A percentile compares a stretch with the other conserved stretches of the same genome.
phyloP scores from a whole-genome alignment of 768 basidiomycete species.

The Auricularia sp. region DNA sequence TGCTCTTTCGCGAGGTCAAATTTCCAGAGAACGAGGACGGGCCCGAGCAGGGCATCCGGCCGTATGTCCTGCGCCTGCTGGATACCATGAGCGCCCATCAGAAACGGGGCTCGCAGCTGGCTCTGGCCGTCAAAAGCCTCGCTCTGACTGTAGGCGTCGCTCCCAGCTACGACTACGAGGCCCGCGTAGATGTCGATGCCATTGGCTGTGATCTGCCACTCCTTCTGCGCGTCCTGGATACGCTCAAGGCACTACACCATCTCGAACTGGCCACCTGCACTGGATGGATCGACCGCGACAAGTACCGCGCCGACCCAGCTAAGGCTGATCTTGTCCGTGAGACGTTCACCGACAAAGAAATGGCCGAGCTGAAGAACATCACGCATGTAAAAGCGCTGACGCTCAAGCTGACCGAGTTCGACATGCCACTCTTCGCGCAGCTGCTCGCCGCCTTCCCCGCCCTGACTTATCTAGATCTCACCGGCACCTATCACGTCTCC shows the following conservation, averaged over 20 bases:
- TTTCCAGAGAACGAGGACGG: constrained; percentile 1
- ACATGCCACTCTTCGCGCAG: background rate
- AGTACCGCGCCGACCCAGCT: background rate
- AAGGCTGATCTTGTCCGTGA: background rate
- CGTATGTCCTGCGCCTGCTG: background rate
- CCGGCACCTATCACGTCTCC: background rate
- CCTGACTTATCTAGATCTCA: background rate
- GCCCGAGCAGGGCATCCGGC: background rate
- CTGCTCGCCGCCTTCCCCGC: background rate
- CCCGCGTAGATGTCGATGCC: background rate
- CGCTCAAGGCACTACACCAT: background rate
- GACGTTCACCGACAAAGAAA: background rate
- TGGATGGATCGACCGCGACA: background rate
- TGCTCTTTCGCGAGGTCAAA: constrained; percentile 48
- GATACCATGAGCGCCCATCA: background rate
- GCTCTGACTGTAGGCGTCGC: background rate
- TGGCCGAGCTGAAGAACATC: background rate
- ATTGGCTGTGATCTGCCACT: background rate
- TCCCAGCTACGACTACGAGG: background rate
- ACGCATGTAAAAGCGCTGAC: background rate
- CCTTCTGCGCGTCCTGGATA: background rate
- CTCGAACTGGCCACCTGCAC: background rate
- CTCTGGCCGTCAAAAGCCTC: background rate
- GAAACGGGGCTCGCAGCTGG: background rate
- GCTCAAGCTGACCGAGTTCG: background rate